Evolutionary conservation across 2,329 filamentous ascomycete species (phyloP).

Genomic region (Geosmithia morbida): DNA sequence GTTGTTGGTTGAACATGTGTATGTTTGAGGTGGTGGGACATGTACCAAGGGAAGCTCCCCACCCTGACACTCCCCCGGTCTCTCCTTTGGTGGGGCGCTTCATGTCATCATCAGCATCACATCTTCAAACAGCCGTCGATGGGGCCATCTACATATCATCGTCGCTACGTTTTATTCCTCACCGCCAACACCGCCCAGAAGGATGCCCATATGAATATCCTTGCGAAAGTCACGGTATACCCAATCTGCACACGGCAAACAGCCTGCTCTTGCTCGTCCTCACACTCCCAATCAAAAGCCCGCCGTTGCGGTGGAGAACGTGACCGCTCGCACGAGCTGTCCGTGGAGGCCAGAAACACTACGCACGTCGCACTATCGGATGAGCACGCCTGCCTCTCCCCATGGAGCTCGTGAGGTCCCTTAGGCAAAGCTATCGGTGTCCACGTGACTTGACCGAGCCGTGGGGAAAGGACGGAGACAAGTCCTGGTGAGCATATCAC

Average conservation of each 20-base stretch:
- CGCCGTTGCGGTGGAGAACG: conserved; percentile 39
- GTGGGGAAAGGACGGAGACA: conserved; percentile 59
- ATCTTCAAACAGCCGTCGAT: neutral
- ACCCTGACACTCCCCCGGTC: neutral
- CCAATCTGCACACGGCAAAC: neutral
- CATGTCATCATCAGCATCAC: neutral
- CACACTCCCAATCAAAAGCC: conserved; percentile 28
- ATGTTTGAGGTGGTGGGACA: neutral
- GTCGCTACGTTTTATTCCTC: neutral
- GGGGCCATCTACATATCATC: neutral
- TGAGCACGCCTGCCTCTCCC: conserved; percentile 65
- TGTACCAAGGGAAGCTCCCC: neutral
- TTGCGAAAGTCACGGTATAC: neutral
- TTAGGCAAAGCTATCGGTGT: conserved; percentile 63
- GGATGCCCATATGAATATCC: neutral
- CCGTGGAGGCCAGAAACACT: conserved; percentile 63
- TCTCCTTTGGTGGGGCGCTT: neutral
- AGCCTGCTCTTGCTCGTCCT: neutral
- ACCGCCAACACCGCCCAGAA: neutral
- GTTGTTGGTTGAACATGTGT: neutral
- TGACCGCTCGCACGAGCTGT: conserved; percentile 62
- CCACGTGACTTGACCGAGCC: conserved; percentile 35
- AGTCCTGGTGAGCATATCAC: conserved; percentile 70
- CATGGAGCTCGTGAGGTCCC: conserved; percentile 61
- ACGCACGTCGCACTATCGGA: conserved; percentile 72